Conservation (phyloP, 2,329 filamentous ascomycete genomes). For the Colletotrichum lupini region DNA sequence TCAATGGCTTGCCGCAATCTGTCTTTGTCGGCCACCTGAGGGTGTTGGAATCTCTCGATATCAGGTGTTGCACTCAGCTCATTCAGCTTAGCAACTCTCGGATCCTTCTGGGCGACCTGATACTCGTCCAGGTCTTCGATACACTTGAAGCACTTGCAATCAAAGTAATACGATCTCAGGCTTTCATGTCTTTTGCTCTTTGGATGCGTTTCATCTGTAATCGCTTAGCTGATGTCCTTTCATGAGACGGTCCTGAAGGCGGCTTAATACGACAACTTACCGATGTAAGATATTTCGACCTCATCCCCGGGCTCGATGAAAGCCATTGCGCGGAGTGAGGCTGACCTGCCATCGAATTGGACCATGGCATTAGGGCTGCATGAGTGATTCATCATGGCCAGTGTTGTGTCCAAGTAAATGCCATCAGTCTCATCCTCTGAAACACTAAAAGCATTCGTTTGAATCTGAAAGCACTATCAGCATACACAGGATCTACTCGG, state of each 20-base stretch:
- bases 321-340: conserved; percentile 61
- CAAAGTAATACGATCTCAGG: conserved; percentile 63
- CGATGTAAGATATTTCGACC: conserved; percentile 71
- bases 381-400: conserved; percentile 72
- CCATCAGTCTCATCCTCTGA: conserved; percentile 59
- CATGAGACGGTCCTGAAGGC: neutral
- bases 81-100: conserved; percentile 55
- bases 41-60: conserved; percentile 35
- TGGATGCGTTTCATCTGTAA: conserved; percentile 59
- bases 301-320: conserved; percentile 64
- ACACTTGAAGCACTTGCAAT: conserved; percentile 63
- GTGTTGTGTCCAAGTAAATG: conserved; percentile 64
- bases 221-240: neutral
- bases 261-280: conserved; percentile 45
- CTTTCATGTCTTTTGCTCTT: conserved; percentile 53
- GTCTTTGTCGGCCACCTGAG: neutral
- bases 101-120: conserved; percentile 56
- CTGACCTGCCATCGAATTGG: conserved; percentile 62
- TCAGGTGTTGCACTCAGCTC: conserved; percentile 57
- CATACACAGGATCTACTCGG: neutral
- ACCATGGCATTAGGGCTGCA: conserved; percentile 71
- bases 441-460: conserved; percentile 71
- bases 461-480: conserved; percentile 55
- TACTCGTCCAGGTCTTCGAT: conserved; percentile 63
- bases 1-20: neutral